These are phyloP conservation scores for Botryotinia convoluta DNA, from an alignment of 2,329 filamentous ascomycete species.

Conservation along the genomic window DNA sequence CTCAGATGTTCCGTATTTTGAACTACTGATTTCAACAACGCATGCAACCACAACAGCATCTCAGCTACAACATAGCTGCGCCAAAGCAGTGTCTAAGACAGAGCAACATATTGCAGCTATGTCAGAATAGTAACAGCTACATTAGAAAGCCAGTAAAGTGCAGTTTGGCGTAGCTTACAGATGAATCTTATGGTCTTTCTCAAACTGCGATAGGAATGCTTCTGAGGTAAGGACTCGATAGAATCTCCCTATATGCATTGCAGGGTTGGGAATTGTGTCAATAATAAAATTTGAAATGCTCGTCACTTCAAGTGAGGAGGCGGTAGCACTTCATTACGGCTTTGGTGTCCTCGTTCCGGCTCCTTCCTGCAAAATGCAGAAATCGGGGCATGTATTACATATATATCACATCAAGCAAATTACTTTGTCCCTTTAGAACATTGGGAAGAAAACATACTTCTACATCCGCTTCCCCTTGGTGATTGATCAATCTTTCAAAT, in stretches of 20 bases:
- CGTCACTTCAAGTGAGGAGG: background rate
- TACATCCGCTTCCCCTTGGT: background rate
- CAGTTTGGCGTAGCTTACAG: no score
- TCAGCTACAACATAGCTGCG: background rate
- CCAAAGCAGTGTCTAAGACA: background rate
- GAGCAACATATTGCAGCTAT: background rate
- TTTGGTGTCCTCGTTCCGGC: background rate
- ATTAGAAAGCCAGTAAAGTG: background rate
- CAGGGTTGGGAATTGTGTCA: background rate
- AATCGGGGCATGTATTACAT: background rate
- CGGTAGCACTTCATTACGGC: constrained; percentile 5
- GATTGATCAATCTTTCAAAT: background rate
- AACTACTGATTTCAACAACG: background rate
- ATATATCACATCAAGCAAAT: background rate
- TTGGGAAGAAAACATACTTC: background rate
- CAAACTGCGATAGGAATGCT: background rate
- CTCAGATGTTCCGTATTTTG: background rate
- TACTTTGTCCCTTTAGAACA: background rate
- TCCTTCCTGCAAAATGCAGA: background rate
- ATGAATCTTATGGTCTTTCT: background rate
- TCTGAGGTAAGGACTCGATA: background rate
- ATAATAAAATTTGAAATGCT: background rate
- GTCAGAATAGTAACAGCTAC: background rate
- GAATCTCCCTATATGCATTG: background rate
- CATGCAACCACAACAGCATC: background rate